Base-by-base conservation (phyloP, 2,329 filamentous ascomycete genomes). In the Tolypocladium nubicola region DNA sequence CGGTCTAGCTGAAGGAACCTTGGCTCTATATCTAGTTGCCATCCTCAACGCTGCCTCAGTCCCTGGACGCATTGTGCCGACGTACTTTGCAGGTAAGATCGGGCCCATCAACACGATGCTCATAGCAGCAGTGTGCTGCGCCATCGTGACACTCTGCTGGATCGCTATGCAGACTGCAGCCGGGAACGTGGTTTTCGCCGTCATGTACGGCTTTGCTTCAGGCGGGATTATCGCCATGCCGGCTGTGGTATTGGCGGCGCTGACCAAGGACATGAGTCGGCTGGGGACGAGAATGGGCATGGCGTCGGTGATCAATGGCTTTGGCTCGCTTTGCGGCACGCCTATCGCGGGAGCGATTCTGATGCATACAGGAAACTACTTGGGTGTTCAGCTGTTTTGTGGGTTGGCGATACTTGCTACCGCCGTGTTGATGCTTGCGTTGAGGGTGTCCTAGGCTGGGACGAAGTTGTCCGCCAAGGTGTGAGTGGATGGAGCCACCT, bases 1-100 rank as follows among this genome's bases (percentile, higher is more conserved):
- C 7, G 68, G 71, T 1, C 58, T 70, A 49, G 66, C 68, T 1
- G 63, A 64, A 4, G 61, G 63, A 38, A 64, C 64, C 26, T 62
- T 78, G 6, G 72, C 71, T 1, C 66, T 71, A 19, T 80, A 81
- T 58, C 69, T 81, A 30, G 66, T 82, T 5, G 68, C 79, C 2
- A 76, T 82, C 52, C 71, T 81, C 54, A 82, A 81, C 64, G 77
- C 74, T 1, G 73, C 75, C 0, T 77, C 77, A 0, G 69, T 79
- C 9, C 69, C 77, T 9, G 79, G 80, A 0, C 74, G 80, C 8
- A 67, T 81, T 1, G 63, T 79, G 0, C 78, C 77, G 0, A 74
- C 74, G 4, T 69, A 75, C 9, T 59, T 80, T 5, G 76, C 76
- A 0, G 72, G 75, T 54, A 66, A 64, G 35, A 59, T 75, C 41